Evolutionary conservation across 75 land plant species (phyloP).

Genomic region (Pinus tabuliformis): DNA sequence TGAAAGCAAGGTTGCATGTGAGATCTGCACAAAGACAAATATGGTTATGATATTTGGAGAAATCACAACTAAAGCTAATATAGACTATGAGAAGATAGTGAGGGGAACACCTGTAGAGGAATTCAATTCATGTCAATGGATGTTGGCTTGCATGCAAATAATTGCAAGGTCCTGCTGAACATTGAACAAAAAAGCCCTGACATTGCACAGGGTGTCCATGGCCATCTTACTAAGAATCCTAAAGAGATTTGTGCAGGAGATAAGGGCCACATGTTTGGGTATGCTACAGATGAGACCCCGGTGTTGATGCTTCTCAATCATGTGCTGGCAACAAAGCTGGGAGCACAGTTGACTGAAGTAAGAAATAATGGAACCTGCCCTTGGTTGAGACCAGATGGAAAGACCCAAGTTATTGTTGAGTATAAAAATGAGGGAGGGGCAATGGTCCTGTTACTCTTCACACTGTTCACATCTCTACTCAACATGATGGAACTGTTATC

Average conservation of each 20-base stretch:
- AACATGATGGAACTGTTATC: slow-evolving; percentile 75
- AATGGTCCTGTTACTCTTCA: slow-evolving; percentile 56
- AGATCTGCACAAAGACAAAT: slow-evolving; percentile 51
- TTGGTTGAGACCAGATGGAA: slow-evolving; percentile 66
- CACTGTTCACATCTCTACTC: slow-evolving; percentile 69
- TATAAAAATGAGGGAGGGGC: slow-evolving; percentile 58
- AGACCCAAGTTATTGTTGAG: slow-evolving; percentile 71
- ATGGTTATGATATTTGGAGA: slow-evolving; percentile 59
- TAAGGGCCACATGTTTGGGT: slow-evolving; percentile 64
- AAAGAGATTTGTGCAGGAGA: slow-evolving; percentile 75
- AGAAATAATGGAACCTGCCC: slow-evolving; percentile 66
- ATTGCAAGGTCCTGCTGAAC: slow-evolving; percentile 62
- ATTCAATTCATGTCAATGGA: slow-evolving; percentile 47
- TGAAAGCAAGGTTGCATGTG: slow-evolving; percentile 59
- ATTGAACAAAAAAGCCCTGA: slow-evolving; percentile 68
- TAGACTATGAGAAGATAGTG: slow-evolving; percentile 53
- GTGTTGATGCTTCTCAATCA: no score
- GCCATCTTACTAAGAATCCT: slow-evolving; percentile 61
- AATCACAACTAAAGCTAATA: slow-evolving; percentile 47
- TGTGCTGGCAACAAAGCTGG: background rate
- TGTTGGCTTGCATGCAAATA: slow-evolving; percentile 64
- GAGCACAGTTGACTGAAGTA: slow-evolving; percentile 64
- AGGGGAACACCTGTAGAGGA: slow-evolving; percentile 41
- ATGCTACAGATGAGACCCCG: no score
- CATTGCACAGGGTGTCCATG: slow-evolving; percentile 74